Evolutionary conservation across 352 stramenopile genomes (phyloP), one percentile per base, ranked within the genome.

Genomic region (Globisporangium echinulatum): DNA sequence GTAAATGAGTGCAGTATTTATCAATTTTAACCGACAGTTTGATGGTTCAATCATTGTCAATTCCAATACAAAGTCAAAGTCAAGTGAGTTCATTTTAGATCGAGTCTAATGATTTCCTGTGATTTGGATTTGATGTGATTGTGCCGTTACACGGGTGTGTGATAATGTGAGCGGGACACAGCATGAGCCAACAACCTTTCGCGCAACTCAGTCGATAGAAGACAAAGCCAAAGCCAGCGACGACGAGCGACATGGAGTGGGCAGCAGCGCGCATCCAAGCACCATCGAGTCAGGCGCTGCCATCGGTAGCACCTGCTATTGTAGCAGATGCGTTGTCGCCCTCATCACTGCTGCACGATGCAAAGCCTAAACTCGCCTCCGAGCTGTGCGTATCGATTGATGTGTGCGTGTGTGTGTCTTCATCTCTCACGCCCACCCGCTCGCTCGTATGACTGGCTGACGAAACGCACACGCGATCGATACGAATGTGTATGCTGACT

Each of bases 1-100:
- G 63, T 94, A 69, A 70, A 15, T 10, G 46, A 15, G 46, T 15
- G 42, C 42, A 47, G 25, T 33, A 33, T 33, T 33, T 33, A 33
- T 33, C 25, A 33, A 33, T 33, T 33, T 33, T 33, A 33, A 3
- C 25, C 25, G 2, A 33, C 25, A 33, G 25, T 33, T 33, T 3
- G 25, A 33, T 33, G 25, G 25, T 33, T 33, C 25, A 33, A 33
- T 33, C 25, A 2, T 33, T 33, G 2, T 33, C 25, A 33, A 33
- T 33, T 33, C 25, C 25, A 33, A 33, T 33, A 33, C 25, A 33
- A 33, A 3, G 25, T 33, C 25, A 33, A 33, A 33, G 25, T 33
- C 25, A 33, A 33, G 25, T 3, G 25, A 33, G 25, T 25, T 25
- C 25, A 2, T 25, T 25, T 1, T 25, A 25, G 25, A 25, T 25